These are phyloP conservation scores for Salix arbutifolia DNA, from an alignment of 345 rosid genomes.

Conservation along the genomic window DNA sequence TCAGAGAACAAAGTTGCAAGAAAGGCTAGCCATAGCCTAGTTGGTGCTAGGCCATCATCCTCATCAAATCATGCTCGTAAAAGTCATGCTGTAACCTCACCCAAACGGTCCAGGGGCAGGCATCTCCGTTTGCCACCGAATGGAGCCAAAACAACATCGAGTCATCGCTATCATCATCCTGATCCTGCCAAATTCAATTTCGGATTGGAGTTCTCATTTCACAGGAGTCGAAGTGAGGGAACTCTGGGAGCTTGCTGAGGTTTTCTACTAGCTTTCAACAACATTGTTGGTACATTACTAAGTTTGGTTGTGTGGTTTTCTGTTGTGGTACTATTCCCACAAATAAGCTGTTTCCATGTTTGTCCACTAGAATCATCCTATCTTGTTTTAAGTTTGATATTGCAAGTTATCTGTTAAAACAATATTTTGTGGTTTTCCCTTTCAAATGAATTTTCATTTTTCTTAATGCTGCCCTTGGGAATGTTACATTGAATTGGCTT, in stretches of 20 bases:
- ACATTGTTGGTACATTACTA: background rate
- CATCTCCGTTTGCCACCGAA: constrained; percentile 50
- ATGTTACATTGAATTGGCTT: too few species aligned
- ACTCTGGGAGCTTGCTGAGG: constrained; percentile 10
- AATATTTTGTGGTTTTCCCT: too few species aligned
- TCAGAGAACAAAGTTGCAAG: constrained; percentile 56
- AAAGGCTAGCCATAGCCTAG: constrained; percentile 53
- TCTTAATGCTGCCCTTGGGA: too few species aligned
- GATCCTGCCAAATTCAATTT: constrained; percentile 47
- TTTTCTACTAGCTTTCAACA: background rate
- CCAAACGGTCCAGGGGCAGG: constrained; percentile 50
- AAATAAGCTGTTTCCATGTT: too few species aligned
- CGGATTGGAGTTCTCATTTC: constrained; percentile 50
- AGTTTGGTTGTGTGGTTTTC: background rate
- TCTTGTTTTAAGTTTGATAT: too few species aligned
- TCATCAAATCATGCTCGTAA: constrained; percentile 44
- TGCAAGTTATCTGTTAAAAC: too few species aligned
- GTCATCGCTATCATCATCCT: constrained; percentile 26
- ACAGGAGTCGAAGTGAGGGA: constrained; percentile 77
- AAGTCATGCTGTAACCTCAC: constrained; percentile 35
- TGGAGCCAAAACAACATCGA: constrained; percentile 45
- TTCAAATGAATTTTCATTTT: too few species aligned
- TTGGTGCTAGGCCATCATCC: constrained; percentile 36
- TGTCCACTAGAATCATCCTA: too few species aligned
- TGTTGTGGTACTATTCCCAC: too few species aligned